Conservation (phyloP, 2,329 filamentous ascomycete genomes). For the Torrubiella hemipterigena region DNA sequence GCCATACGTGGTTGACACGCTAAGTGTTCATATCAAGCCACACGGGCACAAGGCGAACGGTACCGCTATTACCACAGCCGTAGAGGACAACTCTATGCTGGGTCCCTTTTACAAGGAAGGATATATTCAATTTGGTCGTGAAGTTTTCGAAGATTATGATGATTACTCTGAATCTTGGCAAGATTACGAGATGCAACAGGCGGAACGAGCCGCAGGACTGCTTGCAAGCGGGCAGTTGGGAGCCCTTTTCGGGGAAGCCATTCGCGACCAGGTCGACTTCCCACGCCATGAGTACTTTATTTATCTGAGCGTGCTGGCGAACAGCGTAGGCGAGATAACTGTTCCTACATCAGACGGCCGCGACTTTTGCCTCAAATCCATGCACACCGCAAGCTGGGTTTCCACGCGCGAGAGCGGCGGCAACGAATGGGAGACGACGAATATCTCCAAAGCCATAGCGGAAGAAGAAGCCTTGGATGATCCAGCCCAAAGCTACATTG, state of each 20-base stretch:
- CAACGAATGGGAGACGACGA: constrained; percentile 1
- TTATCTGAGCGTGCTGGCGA: constrained; percentile 1
- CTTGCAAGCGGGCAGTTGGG: neutral
- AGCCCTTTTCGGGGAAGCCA: neutral
- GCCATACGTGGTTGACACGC: constrained; percentile 1
- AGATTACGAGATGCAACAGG: neutral
- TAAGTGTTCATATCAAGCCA: neutral
- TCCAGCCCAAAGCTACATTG: constrained; percentile 1
- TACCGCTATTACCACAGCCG: neutral
- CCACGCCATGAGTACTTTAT: neutral
- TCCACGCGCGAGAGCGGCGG: neutral
- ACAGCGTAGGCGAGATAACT: constrained; percentile 1
- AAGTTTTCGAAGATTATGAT: constrained; percentile 1
- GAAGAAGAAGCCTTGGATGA: neutral
- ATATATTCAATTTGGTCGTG: constrained; percentile 1
- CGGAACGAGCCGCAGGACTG: neutral
- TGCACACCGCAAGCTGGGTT: constrained; percentile 1
- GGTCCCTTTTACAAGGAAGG: constrained; percentile 1
- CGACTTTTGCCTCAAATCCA: neutral
- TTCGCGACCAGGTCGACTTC: neutral
- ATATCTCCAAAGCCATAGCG: constrained; percentile 1
- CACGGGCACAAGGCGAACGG: neutral
- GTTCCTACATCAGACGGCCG: neutral
- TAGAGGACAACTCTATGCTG: neutral
- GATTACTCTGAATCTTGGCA: neutral